A percentile compares a stretch with the other conserved stretches of the same genome.
These are phyloP conservation scores for Zygoascus flipseniorum DNA, from an alignment of 805 yeast genomes.

Conservation along the genomic window DNA sequence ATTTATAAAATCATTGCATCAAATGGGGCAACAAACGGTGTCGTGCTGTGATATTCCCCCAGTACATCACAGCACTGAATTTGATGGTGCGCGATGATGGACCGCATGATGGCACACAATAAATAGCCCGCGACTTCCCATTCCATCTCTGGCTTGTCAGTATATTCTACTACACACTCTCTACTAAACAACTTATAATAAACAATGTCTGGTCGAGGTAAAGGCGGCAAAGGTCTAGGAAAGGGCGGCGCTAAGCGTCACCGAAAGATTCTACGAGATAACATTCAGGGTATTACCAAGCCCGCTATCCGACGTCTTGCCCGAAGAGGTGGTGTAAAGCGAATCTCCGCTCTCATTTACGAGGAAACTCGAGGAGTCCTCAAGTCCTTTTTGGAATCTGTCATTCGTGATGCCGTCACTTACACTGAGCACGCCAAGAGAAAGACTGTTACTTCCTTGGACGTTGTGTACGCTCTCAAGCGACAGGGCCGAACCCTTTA, in stretches of 20 bases:
- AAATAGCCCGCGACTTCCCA: background rate
- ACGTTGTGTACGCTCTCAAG: constrained; percentile 98
- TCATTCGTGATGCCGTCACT: constrained; percentile 97
- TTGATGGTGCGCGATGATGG: background rate
- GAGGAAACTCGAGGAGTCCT: constrained; percentile 97
- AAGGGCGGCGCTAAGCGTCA: constrained; percentile 99
- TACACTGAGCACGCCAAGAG: constrained; percentile 99
- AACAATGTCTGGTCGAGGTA: constrained; percentile 83
- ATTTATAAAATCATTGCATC: constrained; percentile 1
- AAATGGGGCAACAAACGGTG: background rate
- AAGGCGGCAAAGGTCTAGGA: constrained; percentile 99
- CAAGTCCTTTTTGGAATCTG: constrained; percentile 91
- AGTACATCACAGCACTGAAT: constrained; percentile 3
- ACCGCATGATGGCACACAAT: background rate
- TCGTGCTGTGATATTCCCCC: constrained; percentile 2
- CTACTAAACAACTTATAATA: background rate
- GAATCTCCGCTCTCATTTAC: constrained; percentile 96
- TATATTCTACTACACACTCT: background rate
- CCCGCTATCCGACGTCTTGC: constrained; percentile 99
- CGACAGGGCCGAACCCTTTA: constrained; percentile 99
- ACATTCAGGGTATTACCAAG: constrained; percentile 98
- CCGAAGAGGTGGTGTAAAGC: constrained; percentile 99
- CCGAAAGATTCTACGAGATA: constrained; percentile 98
- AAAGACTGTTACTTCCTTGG: constrained; percentile 97
- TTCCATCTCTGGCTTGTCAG: background rate